phyloP scores from a whole-genome alignment of 2,329 filamentous ascomycete species.

The Xylariaceae sp. region DNA sequence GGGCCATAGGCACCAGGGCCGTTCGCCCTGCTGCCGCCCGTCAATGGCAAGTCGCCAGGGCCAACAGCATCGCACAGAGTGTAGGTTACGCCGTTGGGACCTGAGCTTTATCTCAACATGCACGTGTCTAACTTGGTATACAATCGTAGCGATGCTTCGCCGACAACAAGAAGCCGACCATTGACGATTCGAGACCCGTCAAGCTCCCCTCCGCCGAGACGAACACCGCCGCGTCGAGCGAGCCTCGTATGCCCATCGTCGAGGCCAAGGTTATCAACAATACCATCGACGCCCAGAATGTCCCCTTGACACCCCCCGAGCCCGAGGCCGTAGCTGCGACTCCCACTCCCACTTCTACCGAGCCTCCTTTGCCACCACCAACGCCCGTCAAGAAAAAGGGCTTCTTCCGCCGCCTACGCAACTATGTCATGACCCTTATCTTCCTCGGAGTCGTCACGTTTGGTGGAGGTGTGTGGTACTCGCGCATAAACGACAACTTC shows the following conservation, averaged over 20 bases:
- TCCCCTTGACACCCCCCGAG: constrained; percentile 40
- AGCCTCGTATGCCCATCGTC: constrained; percentile 37
- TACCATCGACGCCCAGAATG: constrained; percentile 35
- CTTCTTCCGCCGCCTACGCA: constrained; percentile 68
- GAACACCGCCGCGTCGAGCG: constrained; percentile 43
- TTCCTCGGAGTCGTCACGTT: constrained; percentile 76
- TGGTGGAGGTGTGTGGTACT: constrained; percentile 85
- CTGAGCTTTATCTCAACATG: neutral
- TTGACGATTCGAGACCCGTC: constrained; percentile 45
- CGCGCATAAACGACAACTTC: constrained; percentile 92
- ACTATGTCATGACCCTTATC: constrained; percentile 71
- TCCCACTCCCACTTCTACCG: constrained; percentile 22
- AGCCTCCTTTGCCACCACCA: constrained; percentile 36
- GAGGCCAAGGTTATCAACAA: constrained; percentile 35
- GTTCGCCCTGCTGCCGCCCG: constrained; percentile 50
- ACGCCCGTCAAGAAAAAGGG: constrained; percentile 55
- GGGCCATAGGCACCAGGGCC: constrained; percentile 53
- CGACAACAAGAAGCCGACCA: constrained; percentile 48
- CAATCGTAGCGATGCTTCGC: constrained; percentile 52
- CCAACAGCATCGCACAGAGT: constrained; percentile 34
- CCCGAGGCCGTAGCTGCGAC: constrained; percentile 30
- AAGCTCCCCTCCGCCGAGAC: constrained; percentile 54
- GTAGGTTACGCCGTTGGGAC: constrained; percentile 19
- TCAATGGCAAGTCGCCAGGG: constrained; percentile 53
- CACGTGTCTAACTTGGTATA: constrained; percentile 2